Conservation (phyloP, 2,329 filamentous ascomycete species). For the Neospermospora avenae region DNA sequence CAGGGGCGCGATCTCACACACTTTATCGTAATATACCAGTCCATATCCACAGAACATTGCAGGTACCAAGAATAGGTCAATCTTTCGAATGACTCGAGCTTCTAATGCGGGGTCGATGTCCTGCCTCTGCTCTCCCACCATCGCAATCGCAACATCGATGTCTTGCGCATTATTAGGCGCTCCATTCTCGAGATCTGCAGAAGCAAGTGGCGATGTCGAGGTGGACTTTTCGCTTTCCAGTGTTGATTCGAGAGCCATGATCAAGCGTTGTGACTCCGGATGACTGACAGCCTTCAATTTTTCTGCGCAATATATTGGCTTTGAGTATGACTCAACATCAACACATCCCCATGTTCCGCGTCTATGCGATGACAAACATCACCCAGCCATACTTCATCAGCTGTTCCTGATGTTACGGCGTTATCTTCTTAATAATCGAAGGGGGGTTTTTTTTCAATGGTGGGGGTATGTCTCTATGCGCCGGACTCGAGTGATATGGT, state of each 20-base stretch:
- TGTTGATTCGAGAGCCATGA: background rate
- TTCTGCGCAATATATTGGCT: background rate
- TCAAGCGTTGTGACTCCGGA: background rate
- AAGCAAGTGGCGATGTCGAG: background rate
- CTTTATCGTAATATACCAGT: slow-evolving; percentile 68
- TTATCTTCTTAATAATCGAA: slow-evolving; percentile 3
- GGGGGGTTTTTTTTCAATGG: background rate
- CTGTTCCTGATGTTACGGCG: background rate
- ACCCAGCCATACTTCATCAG: background rate
- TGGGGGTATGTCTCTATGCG: background rate
- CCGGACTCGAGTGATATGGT: background rate
- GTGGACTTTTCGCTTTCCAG: background rate
- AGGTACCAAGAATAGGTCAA: slow-evolving; percentile 65
- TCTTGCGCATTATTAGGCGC: background rate
- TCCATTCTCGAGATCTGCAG: background rate
- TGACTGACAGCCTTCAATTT: background rate
- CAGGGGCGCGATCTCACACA: slow-evolving; percentile 31
- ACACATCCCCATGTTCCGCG: background rate
- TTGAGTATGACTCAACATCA: background rate
- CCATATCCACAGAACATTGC: slow-evolving; percentile 65
- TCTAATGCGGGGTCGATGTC: slow-evolving; percentile 49
- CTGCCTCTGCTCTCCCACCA: slow-evolving; percentile 31
- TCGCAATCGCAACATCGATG: slow-evolving; percentile 29
- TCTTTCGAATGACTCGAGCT: slow-evolving; percentile 59
- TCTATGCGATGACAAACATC: background rate